Evolutionary conservation across 768 basidiomycete species (phyloP), one percentile per base, ranked within the genome.

Genomic region (Suillus brevipes): DNA sequence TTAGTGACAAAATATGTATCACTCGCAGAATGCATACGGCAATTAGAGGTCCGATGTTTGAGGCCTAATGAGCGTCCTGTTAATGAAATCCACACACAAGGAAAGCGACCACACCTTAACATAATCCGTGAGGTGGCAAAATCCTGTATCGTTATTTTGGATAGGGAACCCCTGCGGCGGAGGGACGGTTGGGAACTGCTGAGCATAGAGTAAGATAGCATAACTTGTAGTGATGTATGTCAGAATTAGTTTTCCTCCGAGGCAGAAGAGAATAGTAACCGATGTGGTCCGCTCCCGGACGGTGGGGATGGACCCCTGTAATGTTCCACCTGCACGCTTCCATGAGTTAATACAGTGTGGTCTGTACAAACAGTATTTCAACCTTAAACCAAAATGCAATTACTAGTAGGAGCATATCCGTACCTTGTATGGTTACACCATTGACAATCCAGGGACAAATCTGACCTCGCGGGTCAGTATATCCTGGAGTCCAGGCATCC

Each of bases 381-480:
- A 37, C 49, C 65, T 28, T 63, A 40, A 42, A 37, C 43, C 20
- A 52, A 18, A 50, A 20, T 18, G 49, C 20, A 8, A 28, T 40
- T 34, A n/a, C n/a, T n/a, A n/a, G n/a, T n/a, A 49, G 25, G 23
- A 47, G 56, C 8, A 40, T n/a, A 20, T 38, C 71, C 77, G 18
- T 37, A 86, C 87, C 78, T 28, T 73, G 69, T 47, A 89, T 64
- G 4, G 79, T 80, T 20, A 85, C 90, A 28, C 83, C 80, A 74
- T 93, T 92, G 66, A 88, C 85, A 57, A 94, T 85, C 92, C 91
- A 94, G 79, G 94, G 93, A 62, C 90, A 84, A 59, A 86, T 91
- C 68, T 88, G 86, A 23, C 86, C 88, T 10, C 79, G 76, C 43
- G 81, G 75, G 62, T 86, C 78, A 67, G 89, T 81, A 57, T 84